These are phyloP conservation scores for Rubroboletus pulcherrimus DNA, from an alignment of 768 basidiomycete genomes.

Conservation along the genomic window DNA sequence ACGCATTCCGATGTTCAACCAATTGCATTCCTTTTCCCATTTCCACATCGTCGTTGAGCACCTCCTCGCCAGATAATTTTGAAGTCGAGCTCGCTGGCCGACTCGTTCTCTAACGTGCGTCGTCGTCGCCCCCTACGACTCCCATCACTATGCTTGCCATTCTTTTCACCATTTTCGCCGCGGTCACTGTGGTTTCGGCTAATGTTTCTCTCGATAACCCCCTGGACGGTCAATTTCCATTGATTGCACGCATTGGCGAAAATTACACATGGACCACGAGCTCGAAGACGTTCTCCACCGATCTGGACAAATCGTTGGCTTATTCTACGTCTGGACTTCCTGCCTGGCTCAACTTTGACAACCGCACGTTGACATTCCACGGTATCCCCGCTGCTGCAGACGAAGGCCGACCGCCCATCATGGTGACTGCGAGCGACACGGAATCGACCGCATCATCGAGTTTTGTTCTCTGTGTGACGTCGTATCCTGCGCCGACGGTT, in stretches of 20 bases:
- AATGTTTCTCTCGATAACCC: constrained; percentile 55
- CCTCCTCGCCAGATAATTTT: constrained; percentile 9
- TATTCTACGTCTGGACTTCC: constrained; percentile 63
- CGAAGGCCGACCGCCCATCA: constrained; percentile 58
- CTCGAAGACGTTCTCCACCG: constrained; percentile 57
- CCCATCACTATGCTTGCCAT: constrained; percentile 59
- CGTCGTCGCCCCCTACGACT: constrained; percentile 44
- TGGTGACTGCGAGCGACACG: constrained; percentile 58
- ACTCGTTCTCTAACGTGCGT: constrained; percentile 39
- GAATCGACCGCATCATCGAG: constrained; percentile 48
- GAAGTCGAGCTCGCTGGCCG: constrained; percentile 57
- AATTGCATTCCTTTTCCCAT: constrained; percentile 13
- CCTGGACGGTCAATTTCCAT: constrained; percentile 69
- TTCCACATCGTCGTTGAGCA: not conserved
- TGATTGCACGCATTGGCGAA: constrained; percentile 64
- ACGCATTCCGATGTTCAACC: constrained; percentile 15
- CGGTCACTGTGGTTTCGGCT: constrained; percentile 38
- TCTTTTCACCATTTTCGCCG: constrained; percentile 51
- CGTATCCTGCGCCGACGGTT: constrained; percentile 50
- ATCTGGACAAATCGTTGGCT: constrained; percentile 38
- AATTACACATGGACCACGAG: constrained; percentile 71
- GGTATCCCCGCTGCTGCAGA: constrained; percentile 67
- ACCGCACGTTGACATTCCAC: constrained; percentile 51
- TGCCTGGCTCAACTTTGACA: constrained; percentile 74
- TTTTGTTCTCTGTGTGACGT: constrained; percentile 56